Evolutionary conservation across 1,139 yeast species (phyloP).

Genomic region (Sugiyamaella castrensis): DNA sequence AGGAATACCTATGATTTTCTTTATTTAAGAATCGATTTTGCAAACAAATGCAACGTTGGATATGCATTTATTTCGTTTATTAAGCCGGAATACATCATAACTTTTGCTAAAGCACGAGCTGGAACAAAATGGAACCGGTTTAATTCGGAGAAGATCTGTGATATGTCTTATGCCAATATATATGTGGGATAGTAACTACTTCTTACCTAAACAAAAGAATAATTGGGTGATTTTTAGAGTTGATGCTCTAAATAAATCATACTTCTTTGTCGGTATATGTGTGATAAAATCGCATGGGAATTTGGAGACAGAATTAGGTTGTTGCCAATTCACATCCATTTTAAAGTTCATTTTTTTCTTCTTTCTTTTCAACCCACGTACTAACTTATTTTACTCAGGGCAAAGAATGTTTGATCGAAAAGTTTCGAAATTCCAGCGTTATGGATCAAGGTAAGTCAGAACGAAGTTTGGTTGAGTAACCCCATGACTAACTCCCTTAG

Average conservation of each 20-base stretch:
- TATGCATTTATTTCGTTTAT: slow-evolving; percentile 52
- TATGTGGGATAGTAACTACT: slow-evolving; percentile 22
- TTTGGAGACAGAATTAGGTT: background rate
- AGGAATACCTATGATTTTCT: slow-evolving; percentile 52
- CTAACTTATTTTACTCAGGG: slow-evolving; percentile 41
- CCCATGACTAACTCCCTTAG: slow-evolving; percentile 16
- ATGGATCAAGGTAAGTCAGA: slow-evolving; percentile 41
- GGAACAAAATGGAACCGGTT: slow-evolving; percentile 49
- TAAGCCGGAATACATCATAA: slow-evolving; percentile 43
- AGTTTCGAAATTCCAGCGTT: slow-evolving; percentile 49
- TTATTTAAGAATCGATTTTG: slow-evolving; percentile 51
- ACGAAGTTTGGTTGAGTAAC: background rate
- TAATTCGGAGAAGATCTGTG: slow-evolving; percentile 50
- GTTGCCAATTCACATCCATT: background rate
- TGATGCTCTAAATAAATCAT: no score
- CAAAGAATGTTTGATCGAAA: slow-evolving; percentile 43
- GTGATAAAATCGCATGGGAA: background rate
- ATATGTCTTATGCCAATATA: slow-evolving; percentile 49
- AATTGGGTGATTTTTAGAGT: background rate
- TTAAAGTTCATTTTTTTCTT: background rate
- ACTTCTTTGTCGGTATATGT: no score
- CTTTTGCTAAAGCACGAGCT: slow-evolving; percentile 45
- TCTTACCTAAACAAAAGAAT: no score
- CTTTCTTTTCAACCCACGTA: slow-evolving; percentile 9
- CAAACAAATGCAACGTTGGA: slow-evolving; percentile 51